Evolutionary conservation across 176 grass and related monocot species (phyloP), one percentile per base, ranked within the genome.

Genomic region (Metroxylon sagu): DNA sequence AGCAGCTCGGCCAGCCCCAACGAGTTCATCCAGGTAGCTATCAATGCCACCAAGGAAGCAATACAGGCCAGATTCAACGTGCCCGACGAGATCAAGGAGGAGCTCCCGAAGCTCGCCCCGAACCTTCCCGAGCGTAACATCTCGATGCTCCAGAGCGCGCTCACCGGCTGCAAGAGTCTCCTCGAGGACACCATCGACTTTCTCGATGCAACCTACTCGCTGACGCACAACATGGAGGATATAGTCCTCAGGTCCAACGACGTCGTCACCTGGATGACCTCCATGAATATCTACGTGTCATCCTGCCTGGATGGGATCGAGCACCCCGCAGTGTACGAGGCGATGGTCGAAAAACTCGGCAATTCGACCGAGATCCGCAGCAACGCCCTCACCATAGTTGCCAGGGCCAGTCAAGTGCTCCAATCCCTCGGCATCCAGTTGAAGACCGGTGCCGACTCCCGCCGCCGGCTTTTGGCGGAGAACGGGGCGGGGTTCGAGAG

Each of bases 341-440:
- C 80, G 57, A 97, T 97, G 92, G 60, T 86, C 65, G 80, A 66
- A 23, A 54, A 79, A 54, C 75, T 97, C 62, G 72, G 56, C 25
- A 91, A 85, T 49, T 71, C 92, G 25, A 85, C 92, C 16, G 69
- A 97, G 77, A 73, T 91, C 62, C 90, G 83, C 65, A 97, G 87
- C 78, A 97, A 97, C 31, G 92, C 81, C 16, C 84, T 97, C 19
- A 84, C 81, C 58, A 87, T 97, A 62, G 59, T 97, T 66, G 84
- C 87, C 6, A 35, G 35, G 15, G 65, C 88, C 23, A 71, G 71
- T 4, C 48, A 76, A 0, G 18, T 91, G 29, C 0, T 83, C 50
- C 19, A 76, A 49, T 5, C 16, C 5, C 19, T 67, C 0, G 64
- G 43, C 55, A 14, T 65, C 5, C 60, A 62, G 26, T 10, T 17